A percentile compares a stretch with the other conserved stretches of the same genome.
These are phyloP conservation scores for Parmales sp. DNA, from an alignment of 108 stramenopile species.

Conservation along the genomic window DNA sequence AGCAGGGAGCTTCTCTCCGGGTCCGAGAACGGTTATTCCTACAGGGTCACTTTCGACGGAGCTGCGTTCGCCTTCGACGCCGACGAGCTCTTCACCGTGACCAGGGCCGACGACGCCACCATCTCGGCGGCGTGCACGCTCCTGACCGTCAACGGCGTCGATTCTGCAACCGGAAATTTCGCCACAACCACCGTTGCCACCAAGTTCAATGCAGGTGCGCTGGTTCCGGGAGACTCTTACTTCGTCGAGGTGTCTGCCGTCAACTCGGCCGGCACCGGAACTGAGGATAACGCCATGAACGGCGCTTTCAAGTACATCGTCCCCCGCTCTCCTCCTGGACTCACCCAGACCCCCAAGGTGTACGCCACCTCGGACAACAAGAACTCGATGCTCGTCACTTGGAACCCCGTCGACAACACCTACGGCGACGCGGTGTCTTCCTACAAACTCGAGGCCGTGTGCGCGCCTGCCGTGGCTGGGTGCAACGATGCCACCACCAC, in stretches of 20 bases:
- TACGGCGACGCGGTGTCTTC: constrained; percentile 4
- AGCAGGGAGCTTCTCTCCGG: constrained; percentile 24
- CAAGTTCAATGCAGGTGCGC: constrained; percentile 32
- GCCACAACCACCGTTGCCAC: constrained; percentile 24
- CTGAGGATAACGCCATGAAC: constrained; percentile 1
- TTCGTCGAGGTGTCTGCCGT: constrained; percentile 53
- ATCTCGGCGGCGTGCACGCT: constrained; percentile 13
- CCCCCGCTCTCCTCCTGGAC: constrained; percentile 33
- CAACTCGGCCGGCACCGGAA: constrained; percentile 42
- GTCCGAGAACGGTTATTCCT: constrained; percentile 15
- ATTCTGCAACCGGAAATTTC: constrained; percentile 20
- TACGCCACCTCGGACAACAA: constrained; percentile 28
- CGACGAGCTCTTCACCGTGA: background rate
- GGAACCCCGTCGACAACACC: constrained; percentile 19
- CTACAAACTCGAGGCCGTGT: background rate
- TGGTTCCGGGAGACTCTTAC: constrained; percentile 45
- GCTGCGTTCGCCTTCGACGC: constrained; percentile 31
- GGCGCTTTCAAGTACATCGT: constrained; percentile 16
- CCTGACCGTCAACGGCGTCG: constrained; percentile 22
- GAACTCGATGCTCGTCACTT: constrained; percentile 34
- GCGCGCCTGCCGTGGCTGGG: background rate
- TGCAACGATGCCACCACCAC: background rate
- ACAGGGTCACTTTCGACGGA: constrained; percentile 36
- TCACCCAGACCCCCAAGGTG: constrained; percentile 32
- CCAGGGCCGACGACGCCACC: background rate